Conservation (phyloP, 768 basidiomycete genomes). For the Lepiota venenata region DNA sequence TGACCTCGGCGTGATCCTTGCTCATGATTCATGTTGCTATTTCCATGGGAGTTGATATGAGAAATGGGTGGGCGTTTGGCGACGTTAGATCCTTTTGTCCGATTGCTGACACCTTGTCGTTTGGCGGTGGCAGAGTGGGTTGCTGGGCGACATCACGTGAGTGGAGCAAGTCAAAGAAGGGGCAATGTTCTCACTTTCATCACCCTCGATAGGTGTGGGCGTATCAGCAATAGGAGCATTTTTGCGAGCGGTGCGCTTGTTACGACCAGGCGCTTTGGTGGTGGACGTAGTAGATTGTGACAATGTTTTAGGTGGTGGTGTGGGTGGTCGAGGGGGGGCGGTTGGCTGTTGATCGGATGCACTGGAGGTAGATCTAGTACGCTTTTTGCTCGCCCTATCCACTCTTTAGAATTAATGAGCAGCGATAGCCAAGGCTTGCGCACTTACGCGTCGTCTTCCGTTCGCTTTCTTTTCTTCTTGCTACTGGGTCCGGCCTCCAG, state of each 20-base stretch:
- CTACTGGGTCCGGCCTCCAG: conserved; percentile 33
- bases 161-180: background rate
- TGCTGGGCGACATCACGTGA: conserved; percentile 10
- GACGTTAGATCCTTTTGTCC: conserved; percentile 37
- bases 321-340: conserved; percentile 30
- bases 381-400: conserved; percentile 49
- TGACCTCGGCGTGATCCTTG: conserved; percentile 49
- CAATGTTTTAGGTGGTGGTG: conserved; percentile 23
- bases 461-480: conserved; percentile 74
- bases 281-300: conserved; percentile 26
- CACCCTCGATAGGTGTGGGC: conserved; percentile 42
- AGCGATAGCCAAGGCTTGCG: conserved; percentile 1
- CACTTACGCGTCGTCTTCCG: conserved; percentile 69
- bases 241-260: conserved; percentile 46
- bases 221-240: conserved; percentile 28
- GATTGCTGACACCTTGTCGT: conserved; percentile 32
- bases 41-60: conserved; percentile 23
- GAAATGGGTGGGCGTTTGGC: conserved; percentile 35
- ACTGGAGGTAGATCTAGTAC: conserved; percentile 73
- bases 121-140: conserved; percentile 21
- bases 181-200: conserved; percentile 51
- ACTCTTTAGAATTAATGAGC: conserved; percentile 27
- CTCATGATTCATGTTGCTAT: conserved; percentile 32
- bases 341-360: conserved; percentile 55
- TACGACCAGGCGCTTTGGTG: conserved; percentile 30